Evolutionary conservation across 1,284 basidiomycete genomes (phyloP).

Genomic region (Moesziomyces globuligerus): DNA sequence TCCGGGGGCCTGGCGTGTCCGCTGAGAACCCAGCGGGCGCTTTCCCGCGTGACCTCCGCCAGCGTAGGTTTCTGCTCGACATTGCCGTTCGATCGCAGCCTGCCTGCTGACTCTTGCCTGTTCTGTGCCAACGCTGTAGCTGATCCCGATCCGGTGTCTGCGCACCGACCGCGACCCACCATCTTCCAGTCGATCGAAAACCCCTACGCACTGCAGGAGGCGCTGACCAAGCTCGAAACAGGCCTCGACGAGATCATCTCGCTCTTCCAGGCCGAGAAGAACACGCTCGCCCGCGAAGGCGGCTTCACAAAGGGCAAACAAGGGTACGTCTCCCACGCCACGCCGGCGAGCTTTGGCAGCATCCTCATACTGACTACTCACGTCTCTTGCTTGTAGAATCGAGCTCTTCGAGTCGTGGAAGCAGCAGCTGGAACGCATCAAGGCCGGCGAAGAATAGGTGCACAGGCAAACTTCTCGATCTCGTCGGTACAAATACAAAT

Average conservation of each 20-base stretch:
- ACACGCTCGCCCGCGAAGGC: constrained; percentile 53
- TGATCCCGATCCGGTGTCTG: constrained; percentile 33
- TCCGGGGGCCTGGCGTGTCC: constrained; percentile 38
- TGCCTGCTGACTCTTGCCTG: background rate
- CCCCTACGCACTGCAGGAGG: constrained; percentile 55
- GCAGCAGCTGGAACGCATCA: constrained; percentile 53
- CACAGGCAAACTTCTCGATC: background rate
- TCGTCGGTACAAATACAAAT: constrained; percentile 13
- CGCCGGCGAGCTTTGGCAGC: too few relatives aligned
- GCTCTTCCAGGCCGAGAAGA: constrained; percentile 56
- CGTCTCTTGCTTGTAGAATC: constrained; percentile 14
- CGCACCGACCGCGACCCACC: constrained; percentile 35
- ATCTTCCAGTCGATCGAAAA: constrained; percentile 58
- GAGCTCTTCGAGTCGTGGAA: constrained; percentile 56
- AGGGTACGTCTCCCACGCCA: constrained; percentile 32
- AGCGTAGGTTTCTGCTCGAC: constrained; percentile 16
- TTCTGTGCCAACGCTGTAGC: constrained; percentile 5
- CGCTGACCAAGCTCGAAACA: constrained; percentile 51
- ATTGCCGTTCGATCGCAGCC: background rate
- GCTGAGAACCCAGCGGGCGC: constrained; percentile 50
- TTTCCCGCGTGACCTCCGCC: constrained; percentile 36
- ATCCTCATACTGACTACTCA: background rate
- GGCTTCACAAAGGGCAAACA: constrained; percentile 56
- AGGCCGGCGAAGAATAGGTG: constrained; percentile 35
- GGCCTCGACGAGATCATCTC: constrained; percentile 54